Evolutionary conservation across 345 rosid species (phyloP), one percentile per base, ranked within the genome.

Genomic region (Hibiscus mutabilis): DNA sequence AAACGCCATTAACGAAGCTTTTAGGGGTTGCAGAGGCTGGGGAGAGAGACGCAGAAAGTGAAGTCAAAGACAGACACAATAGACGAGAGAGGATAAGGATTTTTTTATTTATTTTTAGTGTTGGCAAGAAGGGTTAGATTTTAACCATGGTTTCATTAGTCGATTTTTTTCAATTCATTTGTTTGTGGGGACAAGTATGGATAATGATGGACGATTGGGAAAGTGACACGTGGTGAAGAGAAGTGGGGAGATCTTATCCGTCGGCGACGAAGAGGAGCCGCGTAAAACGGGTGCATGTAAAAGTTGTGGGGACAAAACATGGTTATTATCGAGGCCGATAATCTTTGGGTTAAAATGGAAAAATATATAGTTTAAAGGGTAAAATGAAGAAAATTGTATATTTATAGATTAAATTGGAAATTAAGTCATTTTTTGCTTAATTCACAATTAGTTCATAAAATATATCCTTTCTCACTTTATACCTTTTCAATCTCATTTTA

Each of bases 251-350:
- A 79, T 79, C 88, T 88, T 85, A 82, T 84, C 86, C 83, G 79
- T 75, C 77, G 74, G 75, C 78, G 76, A 79, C 73, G 69, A 79
- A 79, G 74, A 25, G 78, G 70, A 79, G 85, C 88, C 90, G 83
- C 85, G 83, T 75, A 78, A 86, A 83, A 69, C 86, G 81, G 85
- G 84, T 78, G 78, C 70, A 53, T 31, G 73, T 25, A 60, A 67
- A 24, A 61, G 47, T 56, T 14, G 71, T 71, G 76, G 79, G 66
- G 73, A 8, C 35, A 37, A 37, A 37, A 37, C 0, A 1, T 37
- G 1, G 42, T 37, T 37, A 37, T 6, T 37, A 37, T 8, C 35
- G 35, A 37, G 9, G 42, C 10, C 42, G 10, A 37, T 37, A 37
- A 37, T 37, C 9, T 37, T 37, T 37, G 8, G 42, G 42, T 6